Evolutionary conservation across 768 basidiomycete genomes (phyloP), one percentile per base, ranked within the genome.

Genomic region (Agrocybe chaxingu): DNA sequence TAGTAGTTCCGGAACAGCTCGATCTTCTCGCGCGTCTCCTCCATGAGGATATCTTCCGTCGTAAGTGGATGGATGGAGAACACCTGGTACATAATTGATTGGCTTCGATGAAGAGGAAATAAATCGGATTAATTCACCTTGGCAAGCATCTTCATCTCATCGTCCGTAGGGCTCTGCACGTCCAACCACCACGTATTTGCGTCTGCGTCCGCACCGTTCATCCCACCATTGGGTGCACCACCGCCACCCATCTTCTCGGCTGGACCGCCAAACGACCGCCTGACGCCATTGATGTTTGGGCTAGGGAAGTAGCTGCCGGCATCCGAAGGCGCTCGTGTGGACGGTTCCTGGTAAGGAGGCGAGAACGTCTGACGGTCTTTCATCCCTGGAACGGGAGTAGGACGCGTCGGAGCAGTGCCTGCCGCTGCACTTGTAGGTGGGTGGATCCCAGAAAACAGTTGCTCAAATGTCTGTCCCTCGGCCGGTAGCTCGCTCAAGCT

Each of bases 11-110:
- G 81, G 80, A 98, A 99, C 13, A 99, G 82, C 67, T 99, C 97
- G 60, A 99, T 99, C 77, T 99, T 99, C 74, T 99, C 97, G 62
- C 97, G 92, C 36, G 95, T 90, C 74, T 99, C 97, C 69, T 99
- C 97, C 88, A 98, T 97, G 62, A 91, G 86, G 64, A 99, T 98
- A 75, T 99, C 97, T 75, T 99, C 97, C 13, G 96, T 96, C 4
- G 97, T 99, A 57, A 99, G 78, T 3, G 97, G 97, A 71, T 99
- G 97, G 62, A 99, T 97, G 13, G 80, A 81, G 69, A 98, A 99
- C 8, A 96, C 94, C 95, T 97, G 54, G 12, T 31, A 46, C 8
- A 41, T 32, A 34, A 31, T 38, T 18, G 33, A 7, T 37, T n/a
- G 35, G 36, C 24, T 31, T 39, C 24, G 7, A 31, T 32, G 19